A percentile compares a stretch with the other conserved stretches of the same genome.
phyloP scores from a whole-genome alignment of 2,329 filamentous ascomycete species.

The Colletotrichum salicis region DNA sequence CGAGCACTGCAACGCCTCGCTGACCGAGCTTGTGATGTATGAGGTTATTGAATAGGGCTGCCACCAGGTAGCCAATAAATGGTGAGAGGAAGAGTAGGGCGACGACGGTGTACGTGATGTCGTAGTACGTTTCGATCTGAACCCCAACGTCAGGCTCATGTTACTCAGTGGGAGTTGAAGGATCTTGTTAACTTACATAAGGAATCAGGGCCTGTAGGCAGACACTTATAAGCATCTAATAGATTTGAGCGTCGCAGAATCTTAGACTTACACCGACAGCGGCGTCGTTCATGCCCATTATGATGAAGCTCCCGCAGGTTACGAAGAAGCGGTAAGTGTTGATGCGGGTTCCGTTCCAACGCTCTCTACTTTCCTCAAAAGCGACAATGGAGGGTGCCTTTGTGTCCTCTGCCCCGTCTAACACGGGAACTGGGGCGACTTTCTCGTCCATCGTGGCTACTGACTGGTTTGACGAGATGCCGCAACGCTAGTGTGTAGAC shows the following conservation, averaged over 20 bases:
- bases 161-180: background rate
- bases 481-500: background rate
- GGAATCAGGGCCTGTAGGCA: conserved; percentile 57
- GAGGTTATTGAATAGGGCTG: conserved; percentile 71
- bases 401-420: background rate
- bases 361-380: conserved; percentile 50
- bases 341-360: conserved; percentile 71
- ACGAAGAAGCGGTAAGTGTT: conserved; percentile 69
- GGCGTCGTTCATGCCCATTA: conserved; percentile 77
- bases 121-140: conserved; percentile 70
- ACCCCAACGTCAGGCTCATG: background rate
- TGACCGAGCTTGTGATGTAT: conserved; percentile 75
- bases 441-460: conserved; percentile 5
- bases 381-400: background rate
- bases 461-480: background rate
- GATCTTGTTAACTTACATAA: conserved; percentile 48
- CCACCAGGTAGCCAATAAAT: conserved; percentile 71
- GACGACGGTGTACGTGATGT: conserved; percentile 69
- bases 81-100: conserved; percentile 75
- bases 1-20: conserved; percentile 75
- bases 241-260: background rate
- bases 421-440: background rate
- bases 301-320: conserved; percentile 69
- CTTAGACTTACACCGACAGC: conserved; percentile 66
- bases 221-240: background rate